Conservation (phyloP, 257 asterid species). For the Nicotiana obtusifolia region DNA sequence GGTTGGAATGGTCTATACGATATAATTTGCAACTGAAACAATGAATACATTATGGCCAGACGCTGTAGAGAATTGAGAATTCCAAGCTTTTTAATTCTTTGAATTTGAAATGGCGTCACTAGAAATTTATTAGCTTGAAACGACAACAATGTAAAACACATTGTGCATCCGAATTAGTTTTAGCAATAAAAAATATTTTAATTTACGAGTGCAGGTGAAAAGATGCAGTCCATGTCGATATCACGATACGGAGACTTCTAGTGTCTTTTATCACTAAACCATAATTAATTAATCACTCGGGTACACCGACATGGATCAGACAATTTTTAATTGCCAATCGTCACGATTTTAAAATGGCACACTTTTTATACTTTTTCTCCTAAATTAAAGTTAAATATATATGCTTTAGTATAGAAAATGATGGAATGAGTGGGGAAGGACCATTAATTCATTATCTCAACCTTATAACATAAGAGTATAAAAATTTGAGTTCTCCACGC, state of each 20-base stretch:
- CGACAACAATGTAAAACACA: too few species aligned
- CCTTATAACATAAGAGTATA: not conserved
- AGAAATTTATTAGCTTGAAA: not conserved
- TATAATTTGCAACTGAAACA: not conserved
- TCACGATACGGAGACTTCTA: too few species aligned
- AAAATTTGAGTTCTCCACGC: not conserved
- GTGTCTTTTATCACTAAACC: too few species aligned
- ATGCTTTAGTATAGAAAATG: not conserved
- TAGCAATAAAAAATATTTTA: too few species aligned
- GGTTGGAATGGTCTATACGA: constrained; percentile 72
- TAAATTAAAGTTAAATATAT: not conserved
- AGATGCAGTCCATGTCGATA: too few species aligned
- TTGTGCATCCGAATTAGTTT: too few species aligned
- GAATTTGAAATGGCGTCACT: not conserved
- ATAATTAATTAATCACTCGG: too few species aligned
- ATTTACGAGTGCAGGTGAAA: too few species aligned
- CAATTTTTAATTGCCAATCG: not conserved
- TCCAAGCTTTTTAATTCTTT: not conserved
- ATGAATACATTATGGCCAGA: not conserved
- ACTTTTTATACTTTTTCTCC: not conserved
- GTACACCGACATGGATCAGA: too few species aligned
- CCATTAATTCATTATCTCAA: not conserved
- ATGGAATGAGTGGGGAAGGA: not conserved
- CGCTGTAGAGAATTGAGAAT: not conserved
- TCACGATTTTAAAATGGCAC: not conserved